A percentile compares a stretch with the other conserved stretches of the same genome.
Conservation (phyloP, 2,329 filamentous ascomycete genomes). For the Chalaropsis ovoidea region DNA sequence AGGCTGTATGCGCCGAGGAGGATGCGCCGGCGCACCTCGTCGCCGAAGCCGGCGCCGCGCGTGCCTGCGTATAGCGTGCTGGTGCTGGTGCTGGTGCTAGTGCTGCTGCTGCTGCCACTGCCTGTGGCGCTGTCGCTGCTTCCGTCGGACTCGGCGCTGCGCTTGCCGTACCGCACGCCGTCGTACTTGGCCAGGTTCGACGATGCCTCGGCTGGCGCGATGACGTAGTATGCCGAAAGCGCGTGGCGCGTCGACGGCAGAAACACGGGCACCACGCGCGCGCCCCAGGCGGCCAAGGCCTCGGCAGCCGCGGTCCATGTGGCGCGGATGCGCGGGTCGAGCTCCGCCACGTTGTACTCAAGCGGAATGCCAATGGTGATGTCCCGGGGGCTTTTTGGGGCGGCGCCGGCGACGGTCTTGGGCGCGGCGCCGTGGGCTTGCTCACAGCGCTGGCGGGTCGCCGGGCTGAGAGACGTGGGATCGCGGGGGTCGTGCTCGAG, state of each 20-base stretch:
- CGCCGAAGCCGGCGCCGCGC: slow-evolving; percentile 64
- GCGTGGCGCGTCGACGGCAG: slow-evolving; percentile 77
- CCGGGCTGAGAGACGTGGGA: slow-evolving; percentile 57
- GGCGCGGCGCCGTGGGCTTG: slow-evolving; percentile 33
- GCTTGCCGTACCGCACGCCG: slow-evolving; percentile 78
- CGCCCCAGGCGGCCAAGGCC: slow-evolving; percentile 53
- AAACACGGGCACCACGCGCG: slow-evolving; percentile 63
- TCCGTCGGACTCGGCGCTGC: slow-evolving; percentile 38
- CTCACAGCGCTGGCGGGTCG: slow-evolving; percentile 45
- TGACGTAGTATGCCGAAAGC: slow-evolving; percentile 85
- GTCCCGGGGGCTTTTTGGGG: slow-evolving; percentile 28
- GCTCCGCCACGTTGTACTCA: slow-evolving; percentile 83
- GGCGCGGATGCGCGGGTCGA: slow-evolving; percentile 56
- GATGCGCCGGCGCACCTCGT: slow-evolving; percentile 77
- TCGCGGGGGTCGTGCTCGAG: slow-evolving; percentile 55
- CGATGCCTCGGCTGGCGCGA: slow-evolving; percentile 88
- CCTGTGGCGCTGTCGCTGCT: slow-evolving; percentile 39
- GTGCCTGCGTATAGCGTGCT: slow-evolving; percentile 67
- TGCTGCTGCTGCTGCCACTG: too few species aligned
- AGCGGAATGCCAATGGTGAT: slow-evolving; percentile 49
- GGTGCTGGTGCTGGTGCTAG: too few species aligned
- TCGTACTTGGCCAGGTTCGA: slow-evolving; percentile 97
- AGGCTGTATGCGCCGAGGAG: slow-evolving; percentile 82
- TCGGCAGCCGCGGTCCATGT: slow-evolving; percentile 58
- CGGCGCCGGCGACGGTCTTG: slow-evolving; percentile 30